These are phyloP conservation scores for Pythium myriotylum DNA, from an alignment of 352 stramenopile genomes.

Conservation along the genomic window DNA sequence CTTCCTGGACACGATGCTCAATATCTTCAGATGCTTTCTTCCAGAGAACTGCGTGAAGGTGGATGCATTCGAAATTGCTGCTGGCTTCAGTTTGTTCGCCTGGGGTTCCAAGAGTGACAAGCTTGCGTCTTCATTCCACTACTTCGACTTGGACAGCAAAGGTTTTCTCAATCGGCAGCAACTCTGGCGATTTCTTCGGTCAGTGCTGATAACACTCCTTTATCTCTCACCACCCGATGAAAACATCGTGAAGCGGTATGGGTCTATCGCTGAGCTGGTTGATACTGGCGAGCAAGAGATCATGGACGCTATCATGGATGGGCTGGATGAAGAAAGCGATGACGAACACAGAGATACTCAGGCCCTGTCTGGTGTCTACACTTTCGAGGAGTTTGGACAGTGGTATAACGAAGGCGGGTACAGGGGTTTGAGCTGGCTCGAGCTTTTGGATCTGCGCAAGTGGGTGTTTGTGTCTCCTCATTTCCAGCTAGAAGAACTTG, in stretches of 20 bases:
- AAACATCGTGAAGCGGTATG: slow-evolving; percentile 55
- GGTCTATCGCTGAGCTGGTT: slow-evolving; percentile 71
- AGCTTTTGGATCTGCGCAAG: slow-evolving; percentile 85
- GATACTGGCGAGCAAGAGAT: slow-evolving; percentile 81
- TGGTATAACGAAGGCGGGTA: slow-evolving; percentile 88
- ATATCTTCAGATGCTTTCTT: slow-evolving; percentile 76
- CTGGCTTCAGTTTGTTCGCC: slow-evolving; percentile 79
- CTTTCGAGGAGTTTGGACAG: slow-evolving; percentile 82
- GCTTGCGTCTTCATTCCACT: slow-evolving; percentile 79
- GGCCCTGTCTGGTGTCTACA: slow-evolving; percentile 58
- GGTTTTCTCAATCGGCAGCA: slow-evolving; percentile 79
- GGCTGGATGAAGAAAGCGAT: slow-evolving; percentile 43
- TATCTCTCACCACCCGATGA: slow-evolving; percentile 69
- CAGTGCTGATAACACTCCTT: slow-evolving; percentile 72
- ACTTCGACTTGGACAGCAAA: slow-evolving; percentile 84
- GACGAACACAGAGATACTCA: slow-evolving; percentile 41
- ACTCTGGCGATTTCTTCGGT: slow-evolving; percentile 84
- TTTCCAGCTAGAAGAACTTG: slow-evolving; percentile 68
- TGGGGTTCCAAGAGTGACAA: slow-evolving; percentile 90
- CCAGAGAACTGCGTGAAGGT: slow-evolving; percentile 63
- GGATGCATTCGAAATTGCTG: slow-evolving; percentile 83
- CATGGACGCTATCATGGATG: slow-evolving; percentile 75
- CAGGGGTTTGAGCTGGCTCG: slow-evolving; percentile 81
- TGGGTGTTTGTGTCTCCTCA: slow-evolving; percentile 77
- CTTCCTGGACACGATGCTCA: slow-evolving; percentile 78